These are phyloP conservation scores for Zalerion maritima DNA, from an alignment of 495 filamentous ascomycete genomes.

Conservation along the genomic window DNA sequence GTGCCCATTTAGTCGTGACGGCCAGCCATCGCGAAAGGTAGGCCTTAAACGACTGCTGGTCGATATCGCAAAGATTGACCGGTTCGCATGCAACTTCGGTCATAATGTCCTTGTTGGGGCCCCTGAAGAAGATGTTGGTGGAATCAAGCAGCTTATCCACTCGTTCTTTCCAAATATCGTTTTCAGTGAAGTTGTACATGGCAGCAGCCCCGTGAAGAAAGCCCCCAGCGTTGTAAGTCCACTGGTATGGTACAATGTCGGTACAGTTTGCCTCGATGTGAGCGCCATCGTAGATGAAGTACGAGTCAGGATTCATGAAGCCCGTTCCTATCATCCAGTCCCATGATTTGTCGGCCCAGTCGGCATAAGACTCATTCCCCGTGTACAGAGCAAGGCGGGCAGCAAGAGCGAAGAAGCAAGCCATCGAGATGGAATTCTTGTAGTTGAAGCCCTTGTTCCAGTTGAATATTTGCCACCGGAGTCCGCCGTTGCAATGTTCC, in stretches of 20 bases:
- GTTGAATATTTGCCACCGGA: constrained; percentile 69
- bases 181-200: constrained; percentile 49
- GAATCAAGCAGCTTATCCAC: constrained; percentile 37
- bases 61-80: constrained; percentile 44
- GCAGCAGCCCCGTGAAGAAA: constrained; percentile 53
- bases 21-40: constrained; percentile 67
- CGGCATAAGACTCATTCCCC: constrained; percentile 49
- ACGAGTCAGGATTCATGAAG: constrained; percentile 32
- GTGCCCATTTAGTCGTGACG: constrained; percentile 52
- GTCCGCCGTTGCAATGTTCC: constrained; percentile 52
- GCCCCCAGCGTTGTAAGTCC: constrained; percentile 57
- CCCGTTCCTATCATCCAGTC: constrained; percentile 45
- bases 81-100: constrained; percentile 63
- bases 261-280: constrained; percentile 36
- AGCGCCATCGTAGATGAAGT: constrained; percentile 44
- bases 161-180: constrained; percentile 36
- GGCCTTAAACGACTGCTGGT: constrained; percentile 72
- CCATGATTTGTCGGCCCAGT: constrained; percentile 56
- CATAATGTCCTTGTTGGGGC: constrained; percentile 33
- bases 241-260: constrained; percentile 36
- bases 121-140: constrained; percentile 40
- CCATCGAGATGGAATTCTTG: constrained; percentile 62
- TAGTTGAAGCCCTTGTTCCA: constrained; percentile 66
- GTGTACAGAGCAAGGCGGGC: constrained; percentile 61
- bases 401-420: constrained; percentile 53